Percentiles rank a stretch among this genome's conserved stretches.
Evolutionary conservation across 2,329 filamentous ascomycete genomes (phyloP).

Genomic region (Aspergillus amoenus): DNA sequence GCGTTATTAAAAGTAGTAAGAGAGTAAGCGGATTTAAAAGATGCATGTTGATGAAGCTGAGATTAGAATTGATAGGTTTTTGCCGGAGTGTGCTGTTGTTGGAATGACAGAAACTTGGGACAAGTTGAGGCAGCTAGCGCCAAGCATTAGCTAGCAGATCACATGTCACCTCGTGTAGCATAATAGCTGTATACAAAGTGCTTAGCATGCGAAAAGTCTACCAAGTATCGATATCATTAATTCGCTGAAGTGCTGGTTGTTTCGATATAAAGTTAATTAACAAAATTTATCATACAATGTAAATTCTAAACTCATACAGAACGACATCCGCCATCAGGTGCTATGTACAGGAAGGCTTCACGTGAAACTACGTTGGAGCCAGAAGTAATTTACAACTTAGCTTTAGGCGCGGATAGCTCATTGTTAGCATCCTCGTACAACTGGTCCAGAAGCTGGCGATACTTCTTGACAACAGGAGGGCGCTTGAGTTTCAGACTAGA

Average conservation of each 20-base stretch:
- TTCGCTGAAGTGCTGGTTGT: too few relatives aligned
- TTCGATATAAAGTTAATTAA: background rate
- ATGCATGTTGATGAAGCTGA: conserved; percentile 13
- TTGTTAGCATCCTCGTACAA: conserved; percentile 59
- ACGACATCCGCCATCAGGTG: background rate
- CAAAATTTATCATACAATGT: conserved; percentile 6
- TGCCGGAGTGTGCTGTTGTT: background rate
- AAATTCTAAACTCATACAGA: conserved; percentile 9
- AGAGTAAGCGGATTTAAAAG: conserved; percentile 5
- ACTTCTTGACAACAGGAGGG: conserved; percentile 64
- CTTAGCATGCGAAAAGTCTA: background rate
- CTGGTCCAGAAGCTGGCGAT: conserved; percentile 57
- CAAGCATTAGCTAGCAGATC: background rate
- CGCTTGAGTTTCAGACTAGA: conserved; percentile 69
- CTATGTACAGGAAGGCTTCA: conserved; percentile 1
- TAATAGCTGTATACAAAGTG: background rate
- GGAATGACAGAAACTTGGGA: background rate
- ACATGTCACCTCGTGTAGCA: background rate
- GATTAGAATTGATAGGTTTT: background rate
- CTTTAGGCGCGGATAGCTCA: conserved; percentile 36
- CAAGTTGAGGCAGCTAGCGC: background rate
- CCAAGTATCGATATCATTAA: background rate
- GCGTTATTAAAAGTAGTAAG: conserved; percentile 20
- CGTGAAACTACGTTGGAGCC: background rate
- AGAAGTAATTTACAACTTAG: conserved; percentile 35